Evolutionary conservation across 1,284 basidiomycete species (phyloP).

Genomic region (Ustilago shanxiensis): DNA sequence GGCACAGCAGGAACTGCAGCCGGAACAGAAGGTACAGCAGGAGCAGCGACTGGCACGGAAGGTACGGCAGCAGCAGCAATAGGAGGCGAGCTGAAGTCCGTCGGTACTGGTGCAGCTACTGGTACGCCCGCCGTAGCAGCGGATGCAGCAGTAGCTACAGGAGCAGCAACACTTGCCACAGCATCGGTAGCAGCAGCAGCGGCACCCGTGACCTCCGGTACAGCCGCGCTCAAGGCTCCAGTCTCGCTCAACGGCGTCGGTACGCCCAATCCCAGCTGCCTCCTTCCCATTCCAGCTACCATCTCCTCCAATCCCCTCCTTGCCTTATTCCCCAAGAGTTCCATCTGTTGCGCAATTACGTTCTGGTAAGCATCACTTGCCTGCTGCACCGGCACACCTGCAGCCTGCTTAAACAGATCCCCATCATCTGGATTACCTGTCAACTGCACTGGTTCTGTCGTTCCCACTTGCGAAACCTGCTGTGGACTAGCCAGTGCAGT

Average conservation of each 20-base stretch:
- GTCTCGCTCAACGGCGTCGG: constrained; percentile 5
- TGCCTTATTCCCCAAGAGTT: constrained; percentile 16
- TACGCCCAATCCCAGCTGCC: constrained; percentile 14
- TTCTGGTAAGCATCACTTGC: constrained; percentile 12
- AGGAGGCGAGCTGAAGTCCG: no score
- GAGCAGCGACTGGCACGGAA: constrained; percentile 4
- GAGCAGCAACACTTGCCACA: background rate
- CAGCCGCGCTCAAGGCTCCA: constrained; percentile 3
- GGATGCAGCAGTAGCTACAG: background rate
- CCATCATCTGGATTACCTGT: constrained; percentile 26
- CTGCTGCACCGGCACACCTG: background rate
- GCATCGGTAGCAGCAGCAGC: no score
- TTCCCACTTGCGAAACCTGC: constrained; percentile 13
- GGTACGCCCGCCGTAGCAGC: constrained; percentile 18
- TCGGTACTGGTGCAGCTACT: no score
- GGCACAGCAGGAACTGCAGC: constrained; percentile 14
- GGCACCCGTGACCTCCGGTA: constrained; percentile 3
- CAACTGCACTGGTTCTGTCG: constrained; percentile 9
- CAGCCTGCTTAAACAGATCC: constrained; percentile 20
- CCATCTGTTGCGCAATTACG: constrained; percentile 38
- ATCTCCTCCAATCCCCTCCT: constrained; percentile 13
- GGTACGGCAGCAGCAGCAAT: background rate
- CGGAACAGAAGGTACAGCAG: constrained; percentile 8
- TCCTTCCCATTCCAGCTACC: constrained; percentile 4
- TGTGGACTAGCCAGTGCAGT: background rate